phyloP scores from a whole-genome alignment of 805 yeast genomes.

The Metschnikowia sp. region DNA sequence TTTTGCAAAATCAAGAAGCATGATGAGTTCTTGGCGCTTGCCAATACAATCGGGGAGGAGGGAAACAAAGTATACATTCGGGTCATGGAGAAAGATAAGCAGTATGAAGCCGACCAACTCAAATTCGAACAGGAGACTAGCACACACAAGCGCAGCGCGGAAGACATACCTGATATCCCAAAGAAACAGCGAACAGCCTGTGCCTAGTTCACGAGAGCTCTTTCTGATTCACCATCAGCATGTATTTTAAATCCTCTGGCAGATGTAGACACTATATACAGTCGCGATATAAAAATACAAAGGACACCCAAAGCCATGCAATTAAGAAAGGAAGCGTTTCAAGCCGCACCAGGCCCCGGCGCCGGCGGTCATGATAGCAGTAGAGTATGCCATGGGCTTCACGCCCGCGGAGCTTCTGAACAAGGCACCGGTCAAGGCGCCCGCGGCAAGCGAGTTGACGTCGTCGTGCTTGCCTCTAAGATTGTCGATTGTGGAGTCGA shows the following conservation, averaged over 20 bases:
- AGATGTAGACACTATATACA: conserved; percentile 15
- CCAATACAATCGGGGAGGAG: conserved; percentile 32
- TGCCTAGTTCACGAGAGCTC: not conserved
- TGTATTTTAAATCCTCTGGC: conserved; percentile 6
- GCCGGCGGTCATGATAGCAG: conserved; percentile 81
- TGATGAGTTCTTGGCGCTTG: conserved; percentile 44
- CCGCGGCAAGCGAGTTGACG: conserved; percentile 78
- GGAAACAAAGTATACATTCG: conserved; percentile 34
- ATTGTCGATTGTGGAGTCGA: conserved; percentile 75
- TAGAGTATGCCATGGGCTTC: conserved; percentile 83
- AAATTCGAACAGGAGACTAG: not conserved
- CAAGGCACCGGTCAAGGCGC: conserved; percentile 88
- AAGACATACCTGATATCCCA: not conserved
- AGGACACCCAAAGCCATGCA: conserved; percentile 16
- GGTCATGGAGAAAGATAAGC: conserved; percentile 30
- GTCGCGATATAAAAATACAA: conserved; percentile 12
- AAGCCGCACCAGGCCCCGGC: conserved; percentile 92
- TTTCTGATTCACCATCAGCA: conserved; percentile 4
- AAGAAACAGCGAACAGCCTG: conserved; percentile 9
- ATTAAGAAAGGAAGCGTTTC: conserved; percentile 41
- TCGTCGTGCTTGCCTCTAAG: conserved; percentile 89
- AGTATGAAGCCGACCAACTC: conserved; percentile 18
- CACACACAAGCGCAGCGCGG: not conserved
- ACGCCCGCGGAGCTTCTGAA: conserved; percentile 83
- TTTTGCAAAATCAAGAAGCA: conserved; percentile 55